Percentiles rank a stretch among this genome's conserved stretches.
These are phyloP conservation scores for Boletus vinaceobasis DNA, from an alignment of 768 basidiomycete genomes.

Conservation along the genomic window DNA sequence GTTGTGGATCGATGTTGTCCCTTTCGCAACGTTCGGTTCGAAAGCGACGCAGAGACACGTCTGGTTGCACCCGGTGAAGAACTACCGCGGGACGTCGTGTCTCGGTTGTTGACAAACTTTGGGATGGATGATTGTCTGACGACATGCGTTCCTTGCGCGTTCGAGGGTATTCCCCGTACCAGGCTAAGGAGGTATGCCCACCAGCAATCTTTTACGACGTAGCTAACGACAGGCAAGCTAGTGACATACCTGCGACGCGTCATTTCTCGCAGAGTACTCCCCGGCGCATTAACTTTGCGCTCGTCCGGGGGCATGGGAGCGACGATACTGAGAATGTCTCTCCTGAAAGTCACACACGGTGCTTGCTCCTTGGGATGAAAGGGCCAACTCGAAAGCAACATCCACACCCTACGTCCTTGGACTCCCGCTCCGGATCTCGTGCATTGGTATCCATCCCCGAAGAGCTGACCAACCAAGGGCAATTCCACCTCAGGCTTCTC, in stretches of 20 bases:
- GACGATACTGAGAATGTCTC: neutral
- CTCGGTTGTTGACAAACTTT: constrained; percentile 5
- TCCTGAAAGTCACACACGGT: neutral
- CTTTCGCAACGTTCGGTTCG: constrained; percentile 18
- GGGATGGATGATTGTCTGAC: neutral
- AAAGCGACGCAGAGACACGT: neutral
- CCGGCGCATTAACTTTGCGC: constrained; percentile 12
- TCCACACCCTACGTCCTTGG: neutral
- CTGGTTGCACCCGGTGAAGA: neutral
- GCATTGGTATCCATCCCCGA: constrained; percentile 7
- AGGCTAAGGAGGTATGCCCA: constrained; percentile 15
- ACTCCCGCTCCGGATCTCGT: neutral
- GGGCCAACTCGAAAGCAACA: neutral
- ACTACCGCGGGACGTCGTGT: constrained; percentile 11
- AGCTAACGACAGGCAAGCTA: constrained; percentile 7
- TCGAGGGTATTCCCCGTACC: constrained; percentile 15
- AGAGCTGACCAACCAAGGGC: constrained; percentile 8
- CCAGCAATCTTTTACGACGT: neutral
- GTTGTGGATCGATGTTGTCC: constrained; percentile 8
- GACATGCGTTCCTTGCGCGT: constrained; percentile 11
- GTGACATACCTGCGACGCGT: neutral
- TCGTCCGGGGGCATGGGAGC: constrained; percentile 2
- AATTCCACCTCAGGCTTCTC: constrained; percentile 14
- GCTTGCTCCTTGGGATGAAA: constrained; percentile 21
- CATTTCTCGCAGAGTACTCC: neutral